A percentile compares a stretch with the other conserved stretches of the same genome.
Conservation (phyloP, 2,329 filamentous ascomycete genomes). For the Penicillium brevicompactum region DNA sequence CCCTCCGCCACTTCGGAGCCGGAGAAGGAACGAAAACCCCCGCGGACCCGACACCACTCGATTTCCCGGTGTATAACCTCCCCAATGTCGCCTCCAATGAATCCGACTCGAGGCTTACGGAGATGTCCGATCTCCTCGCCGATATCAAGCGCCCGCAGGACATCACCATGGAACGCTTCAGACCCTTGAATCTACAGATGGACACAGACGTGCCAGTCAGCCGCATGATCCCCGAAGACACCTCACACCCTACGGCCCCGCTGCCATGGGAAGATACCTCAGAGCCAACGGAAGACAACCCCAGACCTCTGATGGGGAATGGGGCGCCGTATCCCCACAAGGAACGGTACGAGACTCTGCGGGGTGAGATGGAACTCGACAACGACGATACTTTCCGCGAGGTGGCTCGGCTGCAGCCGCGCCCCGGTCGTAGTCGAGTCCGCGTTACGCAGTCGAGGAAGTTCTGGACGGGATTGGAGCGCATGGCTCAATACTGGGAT, state of each 20-base stretch:
- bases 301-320: conserved; percentile 47
- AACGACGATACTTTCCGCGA: conserved; percentile 62
- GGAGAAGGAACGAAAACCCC: conserved; percentile 52
- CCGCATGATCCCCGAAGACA: conserved; percentile 38
- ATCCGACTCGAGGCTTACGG: conserved; percentile 36
- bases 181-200: conserved; percentile 45
- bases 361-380: conserved; percentile 55
- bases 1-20: conserved; percentile 36
- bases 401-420: conserved; percentile 51
- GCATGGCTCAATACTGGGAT: conserved; percentile 66
- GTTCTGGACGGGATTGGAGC: conserved; percentile 62
- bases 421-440: conserved; percentile 49
- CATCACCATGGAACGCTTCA: conserved; percentile 41
- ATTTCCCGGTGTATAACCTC: conserved; percentile 53
- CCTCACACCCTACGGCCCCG: conserved; percentile 40
- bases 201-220: conserved; percentile 38
- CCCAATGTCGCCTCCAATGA: conserved; percentile 38
- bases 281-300: conserved; percentile 27
- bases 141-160: conserved; percentile 44
- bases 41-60: conserved; percentile 51
- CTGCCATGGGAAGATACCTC: conserved; percentile 37
- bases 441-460: conserved; percentile 59
- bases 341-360: conserved; percentile 51
- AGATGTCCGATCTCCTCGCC: conserved; percentile 49
- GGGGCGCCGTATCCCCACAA: conserved; percentile 51